These are phyloP conservation scores for Lipomyces chichibuensis DNA, from an alignment of 805 yeast species.

Conservation along the genomic window DNA sequence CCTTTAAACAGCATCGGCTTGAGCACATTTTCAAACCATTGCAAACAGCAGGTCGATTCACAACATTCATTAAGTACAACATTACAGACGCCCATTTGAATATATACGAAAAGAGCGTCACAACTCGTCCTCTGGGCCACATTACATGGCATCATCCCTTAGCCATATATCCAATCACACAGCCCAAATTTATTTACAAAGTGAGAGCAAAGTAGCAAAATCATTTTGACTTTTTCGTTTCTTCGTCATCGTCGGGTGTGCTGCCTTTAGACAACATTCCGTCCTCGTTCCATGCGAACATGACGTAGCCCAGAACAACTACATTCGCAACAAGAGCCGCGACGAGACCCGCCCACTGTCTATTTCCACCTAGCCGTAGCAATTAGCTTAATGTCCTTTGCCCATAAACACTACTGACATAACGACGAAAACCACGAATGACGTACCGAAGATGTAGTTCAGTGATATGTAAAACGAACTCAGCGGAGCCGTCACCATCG, in stretches of 20 bases:
- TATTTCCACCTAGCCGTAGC: constrained; percentile 22
- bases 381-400: background rate
- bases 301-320: constrained; percentile 67
- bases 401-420: background rate
- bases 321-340: constrained; percentile 73
- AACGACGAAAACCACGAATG: background rate
- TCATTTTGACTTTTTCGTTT: constrained; percentile 29
- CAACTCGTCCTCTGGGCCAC: background rate
- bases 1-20: background rate
- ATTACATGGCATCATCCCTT: background rate
- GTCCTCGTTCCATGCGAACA: constrained; percentile 72
- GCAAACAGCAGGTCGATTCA: background rate
- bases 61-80: background rate
- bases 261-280: constrained; percentile 15
- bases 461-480: constrained; percentile 54
- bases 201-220: background rate
- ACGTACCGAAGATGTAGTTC: constrained; percentile 45
- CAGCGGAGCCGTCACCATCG: constrained; percentile 69
- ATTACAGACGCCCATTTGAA: background rate
- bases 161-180: too few species aligned
- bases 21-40: background rate
- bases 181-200: background rate
- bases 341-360: constrained; percentile 61
- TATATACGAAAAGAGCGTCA: background rate
- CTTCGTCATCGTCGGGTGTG: constrained; percentile 39